Evolutionary conservation across 805 yeast species (phyloP), one percentile per base, ranked within the genome.

Genomic region (Wickerhamomyces tratensis): DNA sequence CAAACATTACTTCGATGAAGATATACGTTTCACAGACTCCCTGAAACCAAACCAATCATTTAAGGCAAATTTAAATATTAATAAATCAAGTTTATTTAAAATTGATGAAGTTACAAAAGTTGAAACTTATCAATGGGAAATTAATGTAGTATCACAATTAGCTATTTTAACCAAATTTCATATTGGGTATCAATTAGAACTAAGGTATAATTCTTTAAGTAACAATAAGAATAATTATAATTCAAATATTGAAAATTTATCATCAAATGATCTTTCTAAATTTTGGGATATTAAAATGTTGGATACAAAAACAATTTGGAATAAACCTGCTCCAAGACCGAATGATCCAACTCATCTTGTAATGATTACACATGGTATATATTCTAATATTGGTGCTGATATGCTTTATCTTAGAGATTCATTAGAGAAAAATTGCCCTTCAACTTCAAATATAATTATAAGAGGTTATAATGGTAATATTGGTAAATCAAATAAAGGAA

Each of bases 381-480:
- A 87, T 54, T 86, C 97, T 2, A 93, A 89, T 54, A 74, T 81
- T 5, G 81, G 93, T 2, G 87, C 95, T 10, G 98, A 93, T 60
- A 77, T 93, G 94, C 69, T 86, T 15, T 89, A 82, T 53, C 54
- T 91, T 43, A 88, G 88, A 50, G 98, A 93, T 53, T 72, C 72
- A 51, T 76, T 93, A 13, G 93, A 86, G 48, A 58, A 64, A 27
- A 35, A 39, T 11, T 46, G 54, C 2, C 50, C 55, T 41, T 65
- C 66, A 5, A 70, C 72, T 0, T 59, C 71, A 1, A 86, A 86
- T 54, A 63, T 89, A 6, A 75, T 89, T 4, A 82, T 91, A 4
- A 70, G 95, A 51, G 98, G 96, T 0, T 93, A 68, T 57, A 74
- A 77, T 40, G 91, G 82, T 1, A 93, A 91, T 56, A 83, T 77